Conservation (phyloP, 2,329 filamentous ascomycete genomes). For the Stachybotrys elegans region DNA sequence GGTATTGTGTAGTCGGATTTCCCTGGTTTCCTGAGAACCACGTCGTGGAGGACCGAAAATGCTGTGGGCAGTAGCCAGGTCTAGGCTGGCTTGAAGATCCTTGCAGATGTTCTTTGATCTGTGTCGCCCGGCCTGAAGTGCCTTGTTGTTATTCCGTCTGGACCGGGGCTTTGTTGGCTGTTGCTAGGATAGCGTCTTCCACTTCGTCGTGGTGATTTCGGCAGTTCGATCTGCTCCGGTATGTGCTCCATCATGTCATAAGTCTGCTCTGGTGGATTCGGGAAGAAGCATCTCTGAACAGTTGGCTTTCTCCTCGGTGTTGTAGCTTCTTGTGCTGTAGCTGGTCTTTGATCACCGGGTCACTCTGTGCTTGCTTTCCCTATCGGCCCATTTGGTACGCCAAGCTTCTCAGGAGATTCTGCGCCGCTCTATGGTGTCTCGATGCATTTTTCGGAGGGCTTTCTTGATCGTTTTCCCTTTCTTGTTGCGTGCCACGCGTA, state of each 20-base stretch:
- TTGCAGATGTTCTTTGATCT: constrained; percentile 10
- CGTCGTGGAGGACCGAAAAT: constrained; percentile 11
- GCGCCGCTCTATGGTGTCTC: not conserved
- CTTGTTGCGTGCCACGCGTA: not conserved
- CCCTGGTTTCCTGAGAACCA: constrained; percentile 11
- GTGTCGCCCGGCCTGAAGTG: constrained; percentile 4
- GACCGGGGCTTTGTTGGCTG: constrained; percentile 12
- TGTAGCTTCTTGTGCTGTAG: not conserved
- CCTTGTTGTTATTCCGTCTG: constrained; percentile 14
- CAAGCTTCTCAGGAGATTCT: constrained; percentile 1
- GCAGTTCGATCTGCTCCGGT: constrained; percentile 1
- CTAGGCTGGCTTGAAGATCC: constrained; percentile 12
- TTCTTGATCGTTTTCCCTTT: not conserved
- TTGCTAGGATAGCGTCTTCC: constrained; percentile 6
- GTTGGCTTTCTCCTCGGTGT: constrained; percentile 1
- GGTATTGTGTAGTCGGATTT: constrained; percentile 13
- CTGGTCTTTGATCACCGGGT: not conserved
- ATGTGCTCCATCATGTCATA: not conserved
- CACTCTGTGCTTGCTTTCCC: not conserved
- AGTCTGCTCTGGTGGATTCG: not conserved
- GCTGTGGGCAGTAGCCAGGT: constrained; percentile 10
- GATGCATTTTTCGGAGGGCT: not conserved
- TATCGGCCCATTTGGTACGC: not conserved
- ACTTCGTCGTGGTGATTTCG: constrained; percentile 10
- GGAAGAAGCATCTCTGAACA: constrained; percentile 2